These are phyloP conservation scores for Crithidia fasciculata DNA, from an alignment of 208 protist genomes.

Conservation along the genomic window DNA sequence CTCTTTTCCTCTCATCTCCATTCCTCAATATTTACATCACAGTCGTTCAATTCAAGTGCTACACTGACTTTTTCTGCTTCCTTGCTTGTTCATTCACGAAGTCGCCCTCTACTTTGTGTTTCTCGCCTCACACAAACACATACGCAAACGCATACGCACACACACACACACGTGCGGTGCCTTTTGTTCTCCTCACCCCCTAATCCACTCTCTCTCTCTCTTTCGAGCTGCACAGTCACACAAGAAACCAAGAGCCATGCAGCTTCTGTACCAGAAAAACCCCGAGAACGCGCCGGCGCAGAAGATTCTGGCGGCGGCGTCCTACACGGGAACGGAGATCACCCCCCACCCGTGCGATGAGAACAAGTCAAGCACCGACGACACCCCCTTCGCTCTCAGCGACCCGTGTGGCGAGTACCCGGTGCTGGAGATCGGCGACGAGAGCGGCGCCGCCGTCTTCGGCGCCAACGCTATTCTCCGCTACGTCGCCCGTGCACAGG, in stretches of 20 bases:
- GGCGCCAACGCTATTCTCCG: conserved; percentile 86
- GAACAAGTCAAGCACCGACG: conserved; percentile 52
- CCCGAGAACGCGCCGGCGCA: conserved; percentile 57
- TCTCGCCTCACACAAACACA: too few species aligned
- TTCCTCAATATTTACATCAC: too few species aligned
- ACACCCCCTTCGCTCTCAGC: conserved; percentile 60
- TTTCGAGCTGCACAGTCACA: background rate
- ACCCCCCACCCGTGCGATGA: conserved; percentile 33
- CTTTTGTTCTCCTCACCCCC: too few species aligned
- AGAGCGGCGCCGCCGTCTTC: conserved; percentile 58
- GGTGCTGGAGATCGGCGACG: conserved; percentile 66
- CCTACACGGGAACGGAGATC: conserved; percentile 57
- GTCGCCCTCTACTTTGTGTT: too few species aligned
- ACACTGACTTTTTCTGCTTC: too few species aligned
- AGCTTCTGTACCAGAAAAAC: conserved; percentile 51
- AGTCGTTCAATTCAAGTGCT: too few species aligned
- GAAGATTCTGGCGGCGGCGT: conserved; percentile 63
- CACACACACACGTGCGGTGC: too few species aligned
- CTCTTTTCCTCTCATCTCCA: too few species aligned
- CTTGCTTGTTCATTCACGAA: too few species aligned
- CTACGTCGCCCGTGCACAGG: conserved; percentile 64
- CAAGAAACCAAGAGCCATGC: conserved; percentile 17
- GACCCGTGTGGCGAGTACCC: conserved; percentile 80
- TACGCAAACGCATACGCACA: too few species aligned
- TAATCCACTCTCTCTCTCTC: too few species aligned